Evolutionary conservation across 495 filamentous ascomycete species (phyloP).

Genomic region (Neurospora africana): DNA sequence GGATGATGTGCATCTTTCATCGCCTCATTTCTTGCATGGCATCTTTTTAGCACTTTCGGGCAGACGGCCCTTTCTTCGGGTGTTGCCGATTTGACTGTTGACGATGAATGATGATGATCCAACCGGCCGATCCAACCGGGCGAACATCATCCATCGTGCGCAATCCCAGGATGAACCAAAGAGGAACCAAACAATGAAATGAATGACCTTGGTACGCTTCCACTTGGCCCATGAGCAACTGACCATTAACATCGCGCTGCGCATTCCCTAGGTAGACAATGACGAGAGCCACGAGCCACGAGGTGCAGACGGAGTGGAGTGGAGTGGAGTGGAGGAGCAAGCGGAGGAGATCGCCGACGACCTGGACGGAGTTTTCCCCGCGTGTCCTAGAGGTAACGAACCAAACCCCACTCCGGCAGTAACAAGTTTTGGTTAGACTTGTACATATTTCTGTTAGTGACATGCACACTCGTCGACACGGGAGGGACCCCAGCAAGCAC

Average conservation of each 20-base stretch:
- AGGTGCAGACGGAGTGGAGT: too few relatives aligned
- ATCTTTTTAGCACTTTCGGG: not conserved
- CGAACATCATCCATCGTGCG: not conserved
- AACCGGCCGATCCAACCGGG: not conserved
- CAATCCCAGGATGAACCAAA: not conserved
- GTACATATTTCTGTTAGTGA: too few relatives aligned
- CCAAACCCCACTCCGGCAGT: too few relatives aligned
- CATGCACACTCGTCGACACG: too few relatives aligned
- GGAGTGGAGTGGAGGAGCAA: too few relatives aligned
- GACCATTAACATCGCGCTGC: not conserved
- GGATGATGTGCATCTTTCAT: not conserved
- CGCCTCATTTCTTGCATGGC: not conserved
- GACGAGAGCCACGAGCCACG: too few relatives aligned
- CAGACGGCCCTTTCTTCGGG: too few relatives aligned
- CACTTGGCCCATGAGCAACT: not conserved
- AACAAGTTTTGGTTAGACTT: too few relatives aligned
- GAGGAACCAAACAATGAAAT: too few relatives aligned
- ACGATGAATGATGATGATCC: too few relatives aligned
- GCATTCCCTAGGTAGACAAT: not conserved
- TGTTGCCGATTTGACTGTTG: not conserved
- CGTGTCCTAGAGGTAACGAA: too few relatives aligned
- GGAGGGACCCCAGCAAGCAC: not conserved
- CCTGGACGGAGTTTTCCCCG: not conserved
- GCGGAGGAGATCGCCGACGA: not conserved
- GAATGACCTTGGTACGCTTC: not conserved